Evolutionary conservation across 345 rosid species (phyloP).

Genomic region (Sisymbrium irio): DNA sequence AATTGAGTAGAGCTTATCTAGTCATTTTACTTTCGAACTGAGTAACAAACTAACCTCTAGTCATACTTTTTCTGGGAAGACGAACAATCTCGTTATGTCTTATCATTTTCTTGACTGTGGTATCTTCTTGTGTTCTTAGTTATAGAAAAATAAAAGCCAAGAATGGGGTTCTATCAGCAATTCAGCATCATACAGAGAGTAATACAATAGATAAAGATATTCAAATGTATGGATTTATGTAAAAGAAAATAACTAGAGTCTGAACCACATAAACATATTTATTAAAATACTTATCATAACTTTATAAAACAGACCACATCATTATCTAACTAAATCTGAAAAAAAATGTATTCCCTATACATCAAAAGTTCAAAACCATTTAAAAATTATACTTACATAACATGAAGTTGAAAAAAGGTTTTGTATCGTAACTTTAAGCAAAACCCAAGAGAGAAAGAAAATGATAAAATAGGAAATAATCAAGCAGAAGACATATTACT

Average conservation of each 20-base stretch:
- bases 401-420: background rate
- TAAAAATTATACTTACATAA: background rate
- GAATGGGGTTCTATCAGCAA: background rate
- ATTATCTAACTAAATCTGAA: background rate
- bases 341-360: background rate
- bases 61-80: too few species aligned
- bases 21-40: too few species aligned
- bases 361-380: background rate
- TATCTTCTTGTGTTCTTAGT: too few species aligned
- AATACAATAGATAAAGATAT: conserved; percentile 3
- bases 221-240: background rate
- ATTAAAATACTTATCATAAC: background rate
- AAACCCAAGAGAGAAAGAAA: background rate
- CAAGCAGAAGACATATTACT: conserved; percentile 44
- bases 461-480: background rate
- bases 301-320: background rate
- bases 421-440: background rate
- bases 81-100: too few species aligned
- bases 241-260: background rate
- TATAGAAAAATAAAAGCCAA: background rate
- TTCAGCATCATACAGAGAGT: background rate
- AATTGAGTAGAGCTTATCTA: too few species aligned
- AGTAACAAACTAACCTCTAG: too few species aligned
- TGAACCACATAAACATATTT: background rate
- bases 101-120: too few species aligned